Evolutionary conservation across 257 asterid genomes (phyloP), one percentile per base, ranked within the genome.

Genomic region (Jasminum sambac): DNA sequence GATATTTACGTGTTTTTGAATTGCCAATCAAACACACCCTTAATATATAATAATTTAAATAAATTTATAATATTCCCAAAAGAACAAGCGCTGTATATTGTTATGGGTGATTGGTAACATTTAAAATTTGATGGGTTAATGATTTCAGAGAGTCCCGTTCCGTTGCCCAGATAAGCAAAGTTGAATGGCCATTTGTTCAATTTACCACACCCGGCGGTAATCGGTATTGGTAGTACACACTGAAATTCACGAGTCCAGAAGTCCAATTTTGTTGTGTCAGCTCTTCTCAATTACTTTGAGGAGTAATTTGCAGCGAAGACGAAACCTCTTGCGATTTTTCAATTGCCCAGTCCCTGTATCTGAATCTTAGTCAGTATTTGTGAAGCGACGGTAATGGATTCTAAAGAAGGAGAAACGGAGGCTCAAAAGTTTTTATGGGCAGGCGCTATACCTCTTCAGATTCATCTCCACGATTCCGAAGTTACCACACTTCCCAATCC

Each of bases 381-480:
- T 9, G 43, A 61, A 57, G 14, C 19, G 19, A 65, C 24, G 74
- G 55, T 34, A 17, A 81, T 71, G 88, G 85, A 71, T 64, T 26
- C 4, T 23, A 76, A 80, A 74, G 72, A 71, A 71, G 82, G 69
- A 76, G 88, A 84, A 74, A 82, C 87, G 36, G 96, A 85, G 84
- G 98, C 97, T 67, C 95, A 84, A 46, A 86, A 76, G 68, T 87
- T 77, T 61, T 89, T 87, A 2, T 92, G 99, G 99, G 85, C 83
- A 70, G 98, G 98, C 55, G 92, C 97, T 26, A 82, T 92, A 69
- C 99, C 99, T n/a, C 92, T 95, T 23, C 98, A 88, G 78, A 91
- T 95, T 83, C 96, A 87, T 78, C 99, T 95, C 83, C 97, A 95
- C 76, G 91, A 95, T 42, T 87, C 96, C 17, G 97, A 95, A 90